These are phyloP conservation scores for Kodamaea hsintzibuensis DNA, from an alignment of 805 yeast genomes.

Conservation along the genomic window DNA sequence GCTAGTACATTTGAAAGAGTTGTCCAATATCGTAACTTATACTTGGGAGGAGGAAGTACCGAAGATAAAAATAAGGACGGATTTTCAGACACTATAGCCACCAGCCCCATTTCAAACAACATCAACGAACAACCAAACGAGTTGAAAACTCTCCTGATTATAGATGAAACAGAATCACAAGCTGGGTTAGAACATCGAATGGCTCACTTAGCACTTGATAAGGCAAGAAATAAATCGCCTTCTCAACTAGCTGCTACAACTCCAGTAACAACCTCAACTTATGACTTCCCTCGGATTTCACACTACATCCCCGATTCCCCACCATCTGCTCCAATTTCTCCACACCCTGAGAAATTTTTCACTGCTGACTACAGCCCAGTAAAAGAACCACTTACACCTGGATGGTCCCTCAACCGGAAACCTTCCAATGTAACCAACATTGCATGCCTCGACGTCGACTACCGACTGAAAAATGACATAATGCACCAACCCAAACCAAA, in stretches of 20 bases:
- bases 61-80: not conserved
- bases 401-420: constrained; percentile 16
- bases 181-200: not conserved
- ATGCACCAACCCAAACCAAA: constrained; percentile 28
- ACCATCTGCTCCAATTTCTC: constrained; percentile 45
- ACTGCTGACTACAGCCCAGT: constrained; percentile 3
- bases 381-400: constrained; percentile 7
- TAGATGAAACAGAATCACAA: constrained; percentile 13
- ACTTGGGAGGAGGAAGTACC: constrained; percentile 11
- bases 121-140: constrained; percentile 16
- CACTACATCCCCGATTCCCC: constrained; percentile 44
- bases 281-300: constrained; percentile 16
- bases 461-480: constrained; percentile 8
- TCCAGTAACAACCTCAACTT: not conserved
- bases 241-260: not conserved
- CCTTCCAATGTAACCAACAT: constrained; percentile 26
- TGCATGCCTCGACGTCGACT: constrained; percentile 28
- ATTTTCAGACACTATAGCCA: not conserved
- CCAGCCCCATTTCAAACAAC: not conserved
- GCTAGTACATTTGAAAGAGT: constrained; percentile 40
- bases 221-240: not conserved
- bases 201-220: not conserved
- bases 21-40: constrained; percentile 45
- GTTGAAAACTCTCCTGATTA: constrained; percentile 12
- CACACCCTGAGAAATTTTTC: constrained; percentile 19